phyloP scores from a whole-genome alignment of 495 filamentous ascomycete genomes.

The Aspergillus indologenus region DNA sequence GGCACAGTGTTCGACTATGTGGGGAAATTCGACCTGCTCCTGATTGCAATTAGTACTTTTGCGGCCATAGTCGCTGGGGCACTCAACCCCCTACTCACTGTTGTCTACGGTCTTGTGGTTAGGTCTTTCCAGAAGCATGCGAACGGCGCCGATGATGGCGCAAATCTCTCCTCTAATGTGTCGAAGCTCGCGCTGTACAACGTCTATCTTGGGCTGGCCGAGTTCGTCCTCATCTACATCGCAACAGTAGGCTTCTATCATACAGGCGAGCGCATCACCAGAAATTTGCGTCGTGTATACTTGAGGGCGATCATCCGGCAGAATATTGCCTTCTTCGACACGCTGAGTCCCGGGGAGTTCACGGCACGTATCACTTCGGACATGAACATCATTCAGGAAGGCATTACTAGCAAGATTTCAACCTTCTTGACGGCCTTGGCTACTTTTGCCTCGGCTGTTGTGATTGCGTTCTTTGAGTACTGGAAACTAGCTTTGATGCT shows the following conservation, averaged over 20 bases:
- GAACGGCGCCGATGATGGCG: not conserved
- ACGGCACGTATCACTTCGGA: conserved; percentile 37
- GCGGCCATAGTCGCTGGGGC: conserved; percentile 1
- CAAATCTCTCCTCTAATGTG: not conserved
- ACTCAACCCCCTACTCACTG: not conserved
- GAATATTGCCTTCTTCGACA: conserved; percentile 43
- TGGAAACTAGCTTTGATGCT: conserved; percentile 42
- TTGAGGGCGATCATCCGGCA: conserved; percentile 36
- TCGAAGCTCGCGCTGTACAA: not conserved
- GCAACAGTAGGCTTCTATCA: conserved; percentile 20
- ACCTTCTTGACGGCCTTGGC: conserved; percentile 28
- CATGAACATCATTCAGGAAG: conserved; percentile 44
- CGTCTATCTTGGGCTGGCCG: not conserved
- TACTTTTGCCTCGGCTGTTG: conserved; percentile 34
- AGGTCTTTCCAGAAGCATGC: not conserved
- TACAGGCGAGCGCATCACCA: conserved; percentile 27
- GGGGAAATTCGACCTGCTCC: not conserved
- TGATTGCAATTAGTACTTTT: not conserved
- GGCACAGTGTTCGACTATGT: conserved; percentile 1
- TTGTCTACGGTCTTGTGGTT: conserved; percentile 1
- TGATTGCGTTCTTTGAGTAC: conserved; percentile 33
- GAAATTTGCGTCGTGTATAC: conserved; percentile 32
- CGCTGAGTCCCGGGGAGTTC: conserved; percentile 33
- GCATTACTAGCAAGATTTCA: conserved; percentile 36
- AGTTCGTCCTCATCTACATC: conserved; percentile 3